Conservation (phyloP, 2,329 filamentous ascomycete species). For the Sarocladiaceae sp. region DNA sequence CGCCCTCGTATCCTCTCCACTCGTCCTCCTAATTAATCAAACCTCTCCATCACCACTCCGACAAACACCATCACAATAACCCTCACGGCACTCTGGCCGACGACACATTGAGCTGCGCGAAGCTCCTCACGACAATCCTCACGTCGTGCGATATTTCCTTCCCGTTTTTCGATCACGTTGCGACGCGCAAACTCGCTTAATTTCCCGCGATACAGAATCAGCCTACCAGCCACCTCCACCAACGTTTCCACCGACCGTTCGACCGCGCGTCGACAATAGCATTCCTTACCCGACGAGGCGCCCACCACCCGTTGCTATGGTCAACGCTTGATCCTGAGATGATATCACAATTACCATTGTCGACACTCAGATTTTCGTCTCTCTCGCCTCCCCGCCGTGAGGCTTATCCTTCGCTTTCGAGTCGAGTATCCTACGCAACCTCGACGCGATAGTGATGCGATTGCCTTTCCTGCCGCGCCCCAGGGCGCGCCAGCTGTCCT, state of each 20-base stretch:
- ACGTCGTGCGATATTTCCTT: not conserved
- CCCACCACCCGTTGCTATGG: slow-evolving; percentile 20
- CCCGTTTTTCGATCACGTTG: not conserved
- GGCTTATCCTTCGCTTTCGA: slow-evolving; percentile 11
- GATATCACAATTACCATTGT: slow-evolving; percentile 12
- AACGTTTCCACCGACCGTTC: slow-evolving; percentile 3
- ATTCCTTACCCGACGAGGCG: slow-evolving; percentile 15
- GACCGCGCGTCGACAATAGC: slow-evolving; percentile 2
- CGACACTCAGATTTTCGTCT: slow-evolving; percentile 4
- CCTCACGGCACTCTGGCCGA: not conserved
- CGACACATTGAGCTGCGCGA: slow-evolving; percentile 2
- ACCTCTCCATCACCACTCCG: slow-evolving; percentile 3
- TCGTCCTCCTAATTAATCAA: slow-evolving; percentile 8
- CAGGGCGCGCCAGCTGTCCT: slow-evolving; percentile 30
- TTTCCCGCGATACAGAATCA: slow-evolving; percentile 2
- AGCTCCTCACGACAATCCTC: slow-evolving; percentile 1
- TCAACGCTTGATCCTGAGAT: slow-evolving; percentile 23
- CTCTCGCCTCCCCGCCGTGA: not conserved
- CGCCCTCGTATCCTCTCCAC: slow-evolving; percentile 7
- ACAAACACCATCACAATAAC: slow-evolving; percentile 5
- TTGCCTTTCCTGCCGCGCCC: slow-evolving; percentile 36
- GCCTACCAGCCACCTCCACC: slow-evolving; percentile 1
- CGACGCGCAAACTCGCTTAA: not conserved
- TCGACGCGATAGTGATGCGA: slow-evolving; percentile 37
- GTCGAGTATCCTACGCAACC: slow-evolving; percentile 12